Percentiles rank a stretch among this genome's conserved stretches.
Evolutionary conservation across 2,329 filamentous ascomycete genomes (phyloP).

Genomic region (Claviceps arundinis): DNA sequence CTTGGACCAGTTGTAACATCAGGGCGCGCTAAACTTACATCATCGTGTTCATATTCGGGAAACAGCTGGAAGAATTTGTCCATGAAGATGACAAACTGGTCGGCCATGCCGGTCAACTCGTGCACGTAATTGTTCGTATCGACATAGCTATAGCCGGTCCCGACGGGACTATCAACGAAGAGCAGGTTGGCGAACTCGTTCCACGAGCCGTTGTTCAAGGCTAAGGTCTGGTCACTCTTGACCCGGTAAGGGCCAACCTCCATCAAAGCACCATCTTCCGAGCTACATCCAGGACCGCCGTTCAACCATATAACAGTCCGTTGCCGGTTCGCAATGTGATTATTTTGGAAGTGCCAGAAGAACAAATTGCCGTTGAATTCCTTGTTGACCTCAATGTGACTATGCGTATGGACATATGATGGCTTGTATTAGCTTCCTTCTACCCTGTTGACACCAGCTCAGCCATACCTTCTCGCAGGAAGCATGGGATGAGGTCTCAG

Average conservation of each 20-base stretch:
- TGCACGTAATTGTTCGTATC: conserved; percentile 77
- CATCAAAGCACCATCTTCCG: conserved; percentile 92
- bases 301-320: conserved; percentile 95
- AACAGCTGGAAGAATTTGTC: conserved; percentile 87
- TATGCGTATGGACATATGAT: conserved; percentile 24
- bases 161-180: conserved; percentile 94
- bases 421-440: not conserved
- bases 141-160: conserved; percentile 91
- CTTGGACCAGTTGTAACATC: not conserved
- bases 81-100: conserved; percentile 76
- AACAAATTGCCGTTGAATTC: conserved; percentile 87
- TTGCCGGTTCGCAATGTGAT: conserved; percentile 83
- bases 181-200: conserved; percentile 94
- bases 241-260: conserved; percentile 90
- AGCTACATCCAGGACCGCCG: conserved; percentile 92
- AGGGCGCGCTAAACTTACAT: conserved; percentile 59
- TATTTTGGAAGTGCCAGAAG: conserved; percentile 96
- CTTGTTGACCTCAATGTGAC: conserved; percentile 80
- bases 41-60: conserved; percentile 80
- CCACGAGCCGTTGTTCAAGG: conserved; percentile 90
- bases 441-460: not conserved
- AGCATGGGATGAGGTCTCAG: not conserved
- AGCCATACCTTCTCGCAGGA: not conserved
- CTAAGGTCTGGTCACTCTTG: conserved; percentile 56
- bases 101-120: conserved; percentile 78